Evolutionary conservation across 768 basidiomycete species (phyloP).

Genomic region (Leccinum disarticulatum): DNA sequence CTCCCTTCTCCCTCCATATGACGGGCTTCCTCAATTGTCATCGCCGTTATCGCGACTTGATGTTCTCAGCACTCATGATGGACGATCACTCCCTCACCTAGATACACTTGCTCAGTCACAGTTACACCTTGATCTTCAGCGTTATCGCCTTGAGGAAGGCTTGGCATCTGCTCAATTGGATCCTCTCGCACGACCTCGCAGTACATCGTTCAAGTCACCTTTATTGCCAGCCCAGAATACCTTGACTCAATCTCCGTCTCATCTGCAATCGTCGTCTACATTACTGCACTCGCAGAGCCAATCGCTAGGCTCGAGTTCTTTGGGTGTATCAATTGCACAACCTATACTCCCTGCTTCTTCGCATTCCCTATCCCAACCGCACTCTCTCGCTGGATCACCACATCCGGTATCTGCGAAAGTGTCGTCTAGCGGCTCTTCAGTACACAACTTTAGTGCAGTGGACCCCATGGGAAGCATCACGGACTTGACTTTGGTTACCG

Average conservation of each 20-base stretch:
- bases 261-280: constrained; percentile 14
- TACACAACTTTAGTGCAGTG: constrained; percentile 14
- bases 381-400: constrained; percentile 32
- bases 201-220: constrained; percentile 28
- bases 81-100: constrained; percentile 19
- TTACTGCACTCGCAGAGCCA: constrained; percentile 23
- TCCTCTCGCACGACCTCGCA: constrained; percentile 23
- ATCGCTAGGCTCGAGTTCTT: constrained; percentile 12
- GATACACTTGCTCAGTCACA: constrained; percentile 26
- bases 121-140: constrained; percentile 26
- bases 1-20: constrained; percentile 21
- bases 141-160: constrained; percentile 30
- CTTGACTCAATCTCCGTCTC: constrained; percentile 24
- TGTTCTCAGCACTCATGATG: constrained; percentile 26
- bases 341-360: constrained; percentile 22
- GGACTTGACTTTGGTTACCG: constrained; percentile 27
- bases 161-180: constrained; percentile 29
- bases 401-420: constrained; percentile 23
- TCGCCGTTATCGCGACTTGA: constrained; percentile 26
- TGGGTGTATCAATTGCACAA: constrained; percentile 20
- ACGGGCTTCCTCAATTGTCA: constrained; percentile 23
- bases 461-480: constrained; percentile 11
- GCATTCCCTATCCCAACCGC: constrained; percentile 27
- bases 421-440: constrained; percentile 24
- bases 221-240: constrained; percentile 18